Evolutionary conservation across 2,329 filamentous ascomycete species (phyloP).

Genomic region (Niveomyces coronatus): DNA sequence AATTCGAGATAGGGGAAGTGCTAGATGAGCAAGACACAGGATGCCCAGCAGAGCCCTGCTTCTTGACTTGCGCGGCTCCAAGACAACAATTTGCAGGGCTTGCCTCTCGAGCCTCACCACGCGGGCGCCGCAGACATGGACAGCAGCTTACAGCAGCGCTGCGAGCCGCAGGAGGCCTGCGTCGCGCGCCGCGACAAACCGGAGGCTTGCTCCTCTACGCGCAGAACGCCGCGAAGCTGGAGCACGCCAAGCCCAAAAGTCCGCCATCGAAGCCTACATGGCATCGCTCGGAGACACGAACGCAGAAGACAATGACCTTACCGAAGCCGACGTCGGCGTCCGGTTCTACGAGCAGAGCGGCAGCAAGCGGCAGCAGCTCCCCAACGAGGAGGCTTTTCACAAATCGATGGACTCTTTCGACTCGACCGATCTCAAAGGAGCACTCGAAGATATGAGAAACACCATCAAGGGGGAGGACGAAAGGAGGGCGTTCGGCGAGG

Average conservation of each 20-base stretch:
- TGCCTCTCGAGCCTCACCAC: slow-evolving; percentile 24
- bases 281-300: not conserved
- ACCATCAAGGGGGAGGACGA: slow-evolving; percentile 26
- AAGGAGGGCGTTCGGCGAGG: slow-evolving; percentile 23
- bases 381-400: slow-evolving; percentile 29
- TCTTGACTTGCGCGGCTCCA: slow-evolving; percentile 24
- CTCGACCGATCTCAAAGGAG: slow-evolving; percentile 24
- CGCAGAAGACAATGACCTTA: not conserved
- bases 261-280: slow-evolving; percentile 3
- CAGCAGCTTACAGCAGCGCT: slow-evolving; percentile 24
- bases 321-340: slow-evolving; percentile 21
- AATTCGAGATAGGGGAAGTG: too few species aligned
- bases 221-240: not conserved
- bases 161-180: slow-evolving; percentile 15
- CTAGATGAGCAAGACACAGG: too few species aligned
- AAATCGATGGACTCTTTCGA: slow-evolving; percentile 27
- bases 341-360: slow-evolving; percentile 40
- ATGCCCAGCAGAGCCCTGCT: slow-evolving; percentile 24
- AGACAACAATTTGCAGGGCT: slow-evolving; percentile 27
- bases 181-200: slow-evolving; percentile 10
- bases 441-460: slow-evolving; percentile 27
- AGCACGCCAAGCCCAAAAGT: not conserved
- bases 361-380: slow-evolving; percentile 26
- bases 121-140: slow-evolving; percentile 18
- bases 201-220: slow-evolving; percentile 2